Evolutionary conservation across 73 alveolate genomes (phyloP), one percentile per base, ranked within the genome.

Genomic region (Blepharisma japonicum): DNA sequence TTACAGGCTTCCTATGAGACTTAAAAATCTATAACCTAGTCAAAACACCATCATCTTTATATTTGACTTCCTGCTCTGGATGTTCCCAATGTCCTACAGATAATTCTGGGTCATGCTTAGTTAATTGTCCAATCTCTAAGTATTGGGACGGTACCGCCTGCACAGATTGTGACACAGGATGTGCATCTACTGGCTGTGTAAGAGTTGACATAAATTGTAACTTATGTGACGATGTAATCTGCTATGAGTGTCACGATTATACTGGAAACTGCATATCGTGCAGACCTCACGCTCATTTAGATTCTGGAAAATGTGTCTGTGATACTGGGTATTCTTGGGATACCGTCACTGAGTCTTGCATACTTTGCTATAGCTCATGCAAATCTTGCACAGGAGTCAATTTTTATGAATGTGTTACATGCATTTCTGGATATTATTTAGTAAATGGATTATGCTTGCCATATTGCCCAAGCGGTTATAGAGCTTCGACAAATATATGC

Each of bases 141-240:
- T 61, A 61, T 25, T 20, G 14, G 18, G 23, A 61, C 5, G 23
- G 46, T 0, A 2, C 50, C 0, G 23, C 47, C 23, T 61, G 74
- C 5, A 2, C 23, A 14, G 74, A 61, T 25, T 61, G 74, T 5
- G 5, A 4, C 39, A 9, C 38, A 25, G 74, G 14, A 11, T 61
- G 74, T 48, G 3, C 14, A 61, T 14, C 42, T 32, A 32, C 14
- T 61, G 74, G 74, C 74, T 61, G 74, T 5, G 74, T 61, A 39
- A 61, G 74, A 61, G 47, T 8, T 25, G 42, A 32, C 42, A 18
- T 61, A 20, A 61, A 61, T 2, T 61, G 74, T 25, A 61, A 61
- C 47, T 61, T 61, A 25, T 61, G 74, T 61, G 14, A 61, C 2
- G 74, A 61, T 5, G 47, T 14, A 25, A 61, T 14, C 14, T 61